Evolutionary conservation across 495 filamentous ascomycete species (phyloP), one percentile per base, ranked within the genome.

Genomic region (Trichoderma gamsii): DNA sequence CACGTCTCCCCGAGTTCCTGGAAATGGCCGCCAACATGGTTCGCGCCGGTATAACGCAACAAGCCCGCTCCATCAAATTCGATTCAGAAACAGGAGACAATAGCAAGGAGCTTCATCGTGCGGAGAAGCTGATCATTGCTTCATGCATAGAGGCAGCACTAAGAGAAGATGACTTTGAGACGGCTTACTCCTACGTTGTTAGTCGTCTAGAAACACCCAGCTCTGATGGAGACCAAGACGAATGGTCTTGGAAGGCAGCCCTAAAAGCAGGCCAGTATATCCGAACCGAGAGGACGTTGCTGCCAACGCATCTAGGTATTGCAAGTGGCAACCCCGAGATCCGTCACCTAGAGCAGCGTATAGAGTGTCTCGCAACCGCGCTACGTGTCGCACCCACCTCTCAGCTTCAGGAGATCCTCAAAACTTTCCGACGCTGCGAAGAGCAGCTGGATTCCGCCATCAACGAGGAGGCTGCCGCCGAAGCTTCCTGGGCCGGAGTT

Each of bases 111-210:
- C 71, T 71, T 32, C 41, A 70, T 4, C 70, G 75, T 15, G 76
- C 84, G 16, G 87, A 90, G 73, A 84, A 86, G 38, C 86, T 92
- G 65, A 88, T 99, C 65, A 90, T 87, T 41, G 89, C 89, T 65
- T 92, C 97, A 86, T 93, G 94, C 72, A 89, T 98, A 56, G 89
- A 94, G 71, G 89, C 93, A 6, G 92, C 94, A 38, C 85, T 98
- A 1, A 79, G 82, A 6, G 91, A 93, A 74, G 87, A 95, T 72
- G 95, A 99, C 73, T 98, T 98, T 71, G 94, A 96, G 70, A 98
- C 96, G 0, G 96, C 96, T 27, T 98, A 98, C 78, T 96, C 92
- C 15, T 97, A 95, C 78, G 90, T 97, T 43, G 86, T 96, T 69
- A 97, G 86, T 71, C 82, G 85, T 12, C 75, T 90, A 16, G 49